Base-by-base conservation (phyloP, 768 basidiomycete species). In the Fomitopsis pulvina region DNA sequence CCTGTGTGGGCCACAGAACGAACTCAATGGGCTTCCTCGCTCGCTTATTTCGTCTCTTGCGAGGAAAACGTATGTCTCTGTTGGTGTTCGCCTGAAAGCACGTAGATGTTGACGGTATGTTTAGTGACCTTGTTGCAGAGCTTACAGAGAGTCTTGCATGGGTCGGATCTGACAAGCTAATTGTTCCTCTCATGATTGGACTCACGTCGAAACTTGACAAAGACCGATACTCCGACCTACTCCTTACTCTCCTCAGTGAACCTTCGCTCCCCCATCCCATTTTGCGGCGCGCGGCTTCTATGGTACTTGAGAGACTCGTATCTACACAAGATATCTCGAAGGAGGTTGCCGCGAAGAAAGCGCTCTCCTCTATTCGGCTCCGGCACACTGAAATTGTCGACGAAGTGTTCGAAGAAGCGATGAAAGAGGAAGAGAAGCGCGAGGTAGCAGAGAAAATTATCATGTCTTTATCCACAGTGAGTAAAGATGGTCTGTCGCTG, bases 291-390 rank as follows among this genome's bases (percentile, higher is more conserved):
- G 50, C 59, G 9, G 47, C 61, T 1, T 10, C 48, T 10, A 4
- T 27, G 7, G 47, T 61, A 7, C 52, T 67, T 6, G 27, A 24
- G 16, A 51, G 28, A 9, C 53, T 56, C n/a, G 41, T 58, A 12
- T 29, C 52, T 20, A 34, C 22, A 4, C 41, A 51, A 5, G 50
- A 45, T n/a, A 10, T 32, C 8, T 8, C 43, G 3, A 1, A 9
- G 11, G 22, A 41, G 6, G 22, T 42, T n/a, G 43, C 47, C 9
- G 3, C 28, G 10, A 49, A 40, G 12, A 52, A 32, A 12, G 59
- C 88, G 0, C 69, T 92, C 30, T 71, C 75, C 8, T 67, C 70
- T 22, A 63, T 91, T 10, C 77, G 85, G 46, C 90, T 90, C 56
- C 79, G 85, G 18, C 71, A 87, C 57, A 76, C 83, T 0, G 58